A percentile compares a stretch with the other conserved stretches of the same genome.
These are phyloP conservation scores for Pythium dissimile DNA, from an alignment of 352 stramenopile species.

Conservation along the genomic window DNA sequence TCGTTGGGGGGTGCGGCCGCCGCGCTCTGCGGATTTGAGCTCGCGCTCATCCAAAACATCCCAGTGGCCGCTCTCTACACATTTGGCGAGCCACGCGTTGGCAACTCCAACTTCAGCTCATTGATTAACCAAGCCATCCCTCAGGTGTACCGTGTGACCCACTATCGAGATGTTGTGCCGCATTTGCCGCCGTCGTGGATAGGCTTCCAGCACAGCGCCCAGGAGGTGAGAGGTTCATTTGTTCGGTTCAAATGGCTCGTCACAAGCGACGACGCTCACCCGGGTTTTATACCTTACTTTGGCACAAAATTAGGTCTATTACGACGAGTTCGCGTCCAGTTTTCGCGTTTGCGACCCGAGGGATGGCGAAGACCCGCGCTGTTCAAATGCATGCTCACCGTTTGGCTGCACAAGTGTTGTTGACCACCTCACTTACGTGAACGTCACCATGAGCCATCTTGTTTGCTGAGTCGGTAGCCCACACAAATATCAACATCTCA, in stretches of 20 bases:
- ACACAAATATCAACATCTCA: neutral
- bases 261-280: too few species aligned
- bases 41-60: constrained; percentile 59
- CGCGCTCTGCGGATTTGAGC: constrained; percentile 70
- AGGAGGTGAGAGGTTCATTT: too few species aligned
- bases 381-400: constrained; percentile 66
- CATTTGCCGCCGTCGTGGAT: constrained; percentile 77
- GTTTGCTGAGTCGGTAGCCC: constrained; percentile 55
- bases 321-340: constrained; percentile 67
- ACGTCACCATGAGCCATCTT: constrained; percentile 87
- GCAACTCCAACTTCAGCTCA: constrained; percentile 63
- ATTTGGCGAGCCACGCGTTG: constrained; percentile 75
- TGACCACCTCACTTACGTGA: constrained; percentile 85
- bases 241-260: too few species aligned
- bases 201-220: constrained; percentile 65
- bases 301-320: constrained; percentile 51
- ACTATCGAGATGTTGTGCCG: constrained; percentile 74
- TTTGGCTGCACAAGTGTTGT: constrained; percentile 80
- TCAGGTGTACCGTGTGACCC: constrained; percentile 69
- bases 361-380: constrained; percentile 62
- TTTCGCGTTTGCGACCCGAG: constrained; percentile 56
- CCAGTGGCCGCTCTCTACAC: constrained; percentile 56
- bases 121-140: constrained; percentile 47
- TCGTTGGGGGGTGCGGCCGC: constrained; percentile 73
- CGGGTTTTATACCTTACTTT: neutral